Conservation (phyloP, 1,139 yeast genomes). For the Debaryomycetaceae sp. region DNA sequence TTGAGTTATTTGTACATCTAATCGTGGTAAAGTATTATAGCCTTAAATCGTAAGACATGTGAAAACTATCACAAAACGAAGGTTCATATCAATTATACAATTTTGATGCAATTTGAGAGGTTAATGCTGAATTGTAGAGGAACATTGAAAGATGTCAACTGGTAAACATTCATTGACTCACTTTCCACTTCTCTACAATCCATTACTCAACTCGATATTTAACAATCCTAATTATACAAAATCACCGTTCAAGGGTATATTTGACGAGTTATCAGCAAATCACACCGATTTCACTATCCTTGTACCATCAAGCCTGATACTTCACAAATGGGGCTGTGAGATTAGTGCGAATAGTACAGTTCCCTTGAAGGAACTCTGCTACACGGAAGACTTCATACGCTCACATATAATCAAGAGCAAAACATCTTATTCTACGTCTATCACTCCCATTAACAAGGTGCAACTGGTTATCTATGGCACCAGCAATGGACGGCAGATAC, state of each 20-base stretch:
- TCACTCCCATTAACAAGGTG: constrained; percentile 37
- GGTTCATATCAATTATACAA: background rate
- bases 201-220: constrained; percentile 64
- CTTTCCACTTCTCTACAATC: constrained; percentile 51
- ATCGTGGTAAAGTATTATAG: background rate
- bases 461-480: constrained; percentile 52
- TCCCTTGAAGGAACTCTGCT: constrained; percentile 55
- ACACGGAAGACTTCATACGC: constrained; percentile 59
- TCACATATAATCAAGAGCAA: constrained; percentile 59
- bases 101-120: background rate
- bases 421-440: constrained; percentile 30
- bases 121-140: background rate
- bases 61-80: constrained; percentile 2
- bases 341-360: constrained; percentile 19
- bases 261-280: constrained; percentile 34
- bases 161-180: constrained; percentile 11
- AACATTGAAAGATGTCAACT: constrained; percentile 1
- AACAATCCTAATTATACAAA: constrained; percentile 57
- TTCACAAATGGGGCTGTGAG: constrained; percentile 29
- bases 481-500: constrained; percentile 55
- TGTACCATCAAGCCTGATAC: constrained; percentile 56
- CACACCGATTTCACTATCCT: constrained; percentile 53
- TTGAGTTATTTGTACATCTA: too few relatives aligned
- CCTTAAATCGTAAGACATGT: background rate
- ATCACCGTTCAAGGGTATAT: constrained; percentile 48